Percentiles rank a stretch among this genome's conserved stretches.
These are phyloP conservation scores for Tetrastigma voinierianum DNA, from an alignment of 164 flowering plant species.

Conservation along the genomic window DNA sequence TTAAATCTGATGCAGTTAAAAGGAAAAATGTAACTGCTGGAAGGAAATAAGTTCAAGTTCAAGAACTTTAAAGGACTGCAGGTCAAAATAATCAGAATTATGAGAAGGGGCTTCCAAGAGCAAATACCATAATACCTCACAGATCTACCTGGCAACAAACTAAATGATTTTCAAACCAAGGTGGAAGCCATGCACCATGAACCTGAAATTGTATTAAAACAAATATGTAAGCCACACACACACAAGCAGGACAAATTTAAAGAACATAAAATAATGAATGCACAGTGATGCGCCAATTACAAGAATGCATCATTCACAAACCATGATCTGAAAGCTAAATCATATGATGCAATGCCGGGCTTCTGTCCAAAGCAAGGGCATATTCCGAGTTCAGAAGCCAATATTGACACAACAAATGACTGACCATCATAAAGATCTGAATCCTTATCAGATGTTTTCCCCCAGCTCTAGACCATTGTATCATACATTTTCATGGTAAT, in stretches of 20 bases:
- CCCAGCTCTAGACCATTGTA: too few species aligned
- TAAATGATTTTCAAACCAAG: conserved; percentile 73
- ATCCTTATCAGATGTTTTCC: too few species aligned
- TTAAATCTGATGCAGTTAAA: too few species aligned
- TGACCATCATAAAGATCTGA: too few species aligned
- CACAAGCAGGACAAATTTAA: too few species aligned
- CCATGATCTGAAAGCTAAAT: neutral
- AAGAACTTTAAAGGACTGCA: conserved; percentile 56
- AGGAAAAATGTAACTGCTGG: too few species aligned
- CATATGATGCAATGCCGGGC: neutral
- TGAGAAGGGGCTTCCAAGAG: neutral
- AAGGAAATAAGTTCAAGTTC: too few species aligned
- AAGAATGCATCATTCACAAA: neutral
- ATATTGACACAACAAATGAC: too few species aligned
- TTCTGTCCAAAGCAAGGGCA: too few species aligned
- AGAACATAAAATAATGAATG: too few species aligned
- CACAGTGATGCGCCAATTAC: too few species aligned
- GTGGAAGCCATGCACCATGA: conserved; percentile 97
- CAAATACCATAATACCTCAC: neutral
- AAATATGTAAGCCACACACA: conserved; percentile 3
- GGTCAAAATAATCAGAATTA: conserved; percentile 1
- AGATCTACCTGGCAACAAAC: conserved; percentile 52
- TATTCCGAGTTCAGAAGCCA: neutral
- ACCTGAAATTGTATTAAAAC: conserved; percentile 37
- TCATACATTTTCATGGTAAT: too few species aligned